A percentile compares a stretch with the other conserved stretches of the same genome.
Conservation (phyloP, 1,139 yeast species). For the Saccharomyces hybrid region DNA sequence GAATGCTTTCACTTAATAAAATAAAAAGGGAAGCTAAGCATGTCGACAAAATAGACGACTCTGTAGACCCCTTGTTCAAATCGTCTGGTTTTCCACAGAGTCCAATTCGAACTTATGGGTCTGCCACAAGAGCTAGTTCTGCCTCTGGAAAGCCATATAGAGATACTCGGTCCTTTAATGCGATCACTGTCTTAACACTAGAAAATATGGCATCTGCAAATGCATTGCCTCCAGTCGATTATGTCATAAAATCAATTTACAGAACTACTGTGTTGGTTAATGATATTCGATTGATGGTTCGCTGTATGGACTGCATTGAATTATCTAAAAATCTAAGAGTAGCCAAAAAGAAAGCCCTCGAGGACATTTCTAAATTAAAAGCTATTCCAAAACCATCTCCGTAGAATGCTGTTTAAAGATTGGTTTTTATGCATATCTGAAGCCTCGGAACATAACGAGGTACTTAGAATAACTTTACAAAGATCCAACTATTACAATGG, state of each 20-base stretch:
- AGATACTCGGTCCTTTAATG: slow-evolving; percentile 13
- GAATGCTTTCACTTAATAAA: slow-evolving; percentile 23
- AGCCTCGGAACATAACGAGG: too few species aligned
- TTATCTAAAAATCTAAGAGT: slow-evolving; percentile 41
- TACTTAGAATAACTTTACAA: too few species aligned
- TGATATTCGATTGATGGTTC: slow-evolving; percentile 56
- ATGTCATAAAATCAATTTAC: slow-evolving; percentile 49
- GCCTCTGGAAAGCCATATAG: slow-evolving; percentile 6
- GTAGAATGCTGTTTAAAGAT: too few species aligned
- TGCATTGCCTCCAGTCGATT: slow-evolving; percentile 47
- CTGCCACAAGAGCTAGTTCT: slow-evolving; percentile 4
- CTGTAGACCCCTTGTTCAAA: slow-evolving; percentile 27
- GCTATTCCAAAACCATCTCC: neutral
- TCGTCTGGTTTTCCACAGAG: slow-evolving; percentile 8
- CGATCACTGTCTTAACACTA: slow-evolving; percentile 34
- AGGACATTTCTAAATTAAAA: slow-evolving; percentile 15
- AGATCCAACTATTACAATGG: too few species aligned
- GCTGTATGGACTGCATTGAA: slow-evolving; percentile 55
- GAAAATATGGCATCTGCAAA: slow-evolving; percentile 48
- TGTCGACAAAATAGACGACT: slow-evolving; percentile 22
- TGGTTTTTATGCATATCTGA: too few species aligned
- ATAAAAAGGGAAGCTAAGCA: slow-evolving; percentile 21
- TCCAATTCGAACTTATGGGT: slow-evolving; percentile 6
- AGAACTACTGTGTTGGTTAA: slow-evolving; percentile 54
- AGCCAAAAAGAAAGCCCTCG: slow-evolving; percentile 28